Percentiles rank a stretch among this genome's conserved stretches.
phyloP scores from a whole-genome alignment of 345 rosid genomes.

The Eutrema japonicum region DNA sequence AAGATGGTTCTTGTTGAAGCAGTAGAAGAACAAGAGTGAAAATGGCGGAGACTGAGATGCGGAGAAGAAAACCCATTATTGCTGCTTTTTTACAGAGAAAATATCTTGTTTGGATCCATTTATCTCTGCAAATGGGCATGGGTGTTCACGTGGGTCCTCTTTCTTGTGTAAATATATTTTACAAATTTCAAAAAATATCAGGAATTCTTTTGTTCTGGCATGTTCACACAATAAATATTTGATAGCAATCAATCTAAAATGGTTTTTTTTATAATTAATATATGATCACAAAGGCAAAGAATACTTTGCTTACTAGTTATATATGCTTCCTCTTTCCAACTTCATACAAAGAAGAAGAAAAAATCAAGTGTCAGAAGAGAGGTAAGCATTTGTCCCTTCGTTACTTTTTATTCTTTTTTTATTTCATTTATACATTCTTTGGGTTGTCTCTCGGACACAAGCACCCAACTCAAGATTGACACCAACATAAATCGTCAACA shows the following conservation, averaged over 20 bases:
- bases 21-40: constrained; percentile 35
- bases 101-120: constrained; percentile 34
- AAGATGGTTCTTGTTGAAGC: constrained; percentile 46
- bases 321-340: constrained; percentile 31
- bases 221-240: constrained; percentile 1
- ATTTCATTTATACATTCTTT: background rate
- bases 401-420: background rate
- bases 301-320: constrained; percentile 29
- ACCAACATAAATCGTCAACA: background rate
- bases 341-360: constrained; percentile 1
- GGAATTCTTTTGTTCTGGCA: constrained; percentile 11
- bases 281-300: constrained; percentile 19
- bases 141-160: constrained; percentile 48
- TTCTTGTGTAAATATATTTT: constrained; percentile 18
- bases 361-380: constrained; percentile 28
- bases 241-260: background rate
- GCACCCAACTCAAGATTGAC: constrained; percentile 9
- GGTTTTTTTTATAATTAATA: background rate
- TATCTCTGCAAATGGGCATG: constrained; percentile 40
- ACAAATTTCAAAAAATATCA: constrained; percentile 6
- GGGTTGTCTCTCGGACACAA: background rate
- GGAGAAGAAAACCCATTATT: constrained; percentile 32
- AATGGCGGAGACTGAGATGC: constrained; percentile 43
- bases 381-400: constrained; percentile 40
- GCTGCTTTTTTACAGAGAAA: constrained; percentile 17